A percentile compares a stretch with the other conserved stretches of the same genome.
These are phyloP conservation scores for Gossypium trilobum DNA, from an alignment of 441 rosid species.

Conservation along the genomic window DNA sequence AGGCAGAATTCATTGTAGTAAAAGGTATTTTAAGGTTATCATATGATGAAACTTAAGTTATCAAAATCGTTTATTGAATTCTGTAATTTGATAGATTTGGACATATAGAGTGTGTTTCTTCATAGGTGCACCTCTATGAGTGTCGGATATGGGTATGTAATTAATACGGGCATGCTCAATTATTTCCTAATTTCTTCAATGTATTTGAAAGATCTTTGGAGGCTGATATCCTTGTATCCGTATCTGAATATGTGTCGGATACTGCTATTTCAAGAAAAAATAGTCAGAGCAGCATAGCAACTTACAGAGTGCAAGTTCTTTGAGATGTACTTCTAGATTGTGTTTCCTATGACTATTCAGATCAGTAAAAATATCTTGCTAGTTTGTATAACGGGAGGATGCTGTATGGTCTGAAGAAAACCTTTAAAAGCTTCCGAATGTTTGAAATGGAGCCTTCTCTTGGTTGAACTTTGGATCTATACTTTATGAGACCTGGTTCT, in stretches of 20 bases:
- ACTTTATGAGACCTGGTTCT: background rate
- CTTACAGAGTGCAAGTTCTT: background rate
- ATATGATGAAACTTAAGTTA: constrained; percentile 1
- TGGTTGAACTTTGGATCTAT: background rate
- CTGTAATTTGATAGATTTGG: background rate
- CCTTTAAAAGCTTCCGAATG: background rate
- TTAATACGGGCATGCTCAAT: background rate
- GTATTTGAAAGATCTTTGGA: background rate
- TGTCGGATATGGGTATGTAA: background rate
- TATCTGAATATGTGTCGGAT: background rate
- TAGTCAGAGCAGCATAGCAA: background rate
- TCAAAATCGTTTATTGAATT: background rate
- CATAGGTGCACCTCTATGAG: background rate
- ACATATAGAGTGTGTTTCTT: background rate
- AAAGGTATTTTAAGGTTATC: background rate
- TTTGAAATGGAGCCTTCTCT: background rate
- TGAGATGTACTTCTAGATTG: background rate
- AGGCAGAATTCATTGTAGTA: background rate
- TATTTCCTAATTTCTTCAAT: background rate
- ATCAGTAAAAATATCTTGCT: background rate
- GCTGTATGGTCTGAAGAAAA: background rate
- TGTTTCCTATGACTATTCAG: background rate
- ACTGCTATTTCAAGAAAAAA: background rate
- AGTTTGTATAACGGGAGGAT: background rate
- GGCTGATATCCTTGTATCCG: background rate